Percentiles rank a stretch among this genome's conserved stretches.
These are phyloP conservation scores for Closterium sp. DNA, from an alignment of 139 green algal genomes.

Conservation along the genomic window DNA sequence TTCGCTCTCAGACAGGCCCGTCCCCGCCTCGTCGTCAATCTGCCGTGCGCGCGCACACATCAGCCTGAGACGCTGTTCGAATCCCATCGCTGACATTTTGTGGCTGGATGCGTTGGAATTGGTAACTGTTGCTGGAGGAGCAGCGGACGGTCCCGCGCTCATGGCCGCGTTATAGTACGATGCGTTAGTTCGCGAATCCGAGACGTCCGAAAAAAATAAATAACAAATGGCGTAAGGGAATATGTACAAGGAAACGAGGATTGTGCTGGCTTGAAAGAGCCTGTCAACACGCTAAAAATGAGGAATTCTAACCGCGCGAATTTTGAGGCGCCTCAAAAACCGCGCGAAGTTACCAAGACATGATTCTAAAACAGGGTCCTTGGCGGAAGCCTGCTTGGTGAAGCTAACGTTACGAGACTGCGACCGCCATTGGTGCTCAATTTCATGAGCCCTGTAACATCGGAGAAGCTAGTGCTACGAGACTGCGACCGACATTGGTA, in stretches of 20 bases:
- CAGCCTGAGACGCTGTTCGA: neutral
- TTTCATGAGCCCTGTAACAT: no score
- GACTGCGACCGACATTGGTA: neutral
- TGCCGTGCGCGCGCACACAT: neutral
- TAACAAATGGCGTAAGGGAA: neutral
- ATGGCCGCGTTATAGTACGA: neutral
- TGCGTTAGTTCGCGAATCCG: neutral
- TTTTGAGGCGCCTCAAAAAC: no score
- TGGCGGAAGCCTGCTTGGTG: no score
- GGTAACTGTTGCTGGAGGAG: neutral
- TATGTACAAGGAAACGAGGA: neutral
- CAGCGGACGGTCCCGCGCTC: neutral
- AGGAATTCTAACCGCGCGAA: no score
- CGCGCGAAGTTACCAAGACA: neutral
- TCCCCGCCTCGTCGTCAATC: neutral
- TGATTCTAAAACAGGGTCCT: neutral
- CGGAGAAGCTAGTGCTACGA: neutral
- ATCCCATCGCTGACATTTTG: neutral
- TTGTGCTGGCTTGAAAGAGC: neutral
- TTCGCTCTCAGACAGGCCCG: neutral
- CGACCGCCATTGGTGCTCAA: no score
- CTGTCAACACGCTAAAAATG: no score
- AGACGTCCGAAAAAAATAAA: neutral
- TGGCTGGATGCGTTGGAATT: neutral
- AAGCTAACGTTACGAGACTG: no score